Conservation (phyloP, 345 rosid species). For the Lepidium sativum region DNA sequence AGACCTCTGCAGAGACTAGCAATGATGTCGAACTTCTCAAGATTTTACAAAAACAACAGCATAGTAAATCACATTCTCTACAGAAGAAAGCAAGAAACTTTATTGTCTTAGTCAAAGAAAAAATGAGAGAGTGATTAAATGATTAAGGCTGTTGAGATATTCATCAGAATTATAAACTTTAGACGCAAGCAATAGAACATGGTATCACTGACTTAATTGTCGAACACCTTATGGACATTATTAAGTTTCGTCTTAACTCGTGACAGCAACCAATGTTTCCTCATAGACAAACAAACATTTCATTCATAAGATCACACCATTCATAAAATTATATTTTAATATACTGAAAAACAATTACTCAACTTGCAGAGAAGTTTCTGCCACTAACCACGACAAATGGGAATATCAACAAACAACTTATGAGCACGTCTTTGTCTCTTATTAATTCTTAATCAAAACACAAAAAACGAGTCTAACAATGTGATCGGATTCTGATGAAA, state of each 20-base stretch:
- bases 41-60: background rate
- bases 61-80: background rate
- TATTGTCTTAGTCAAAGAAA: background rate
- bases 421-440: constrained; percentile 17
- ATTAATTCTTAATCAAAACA: background rate
- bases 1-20: background rate
- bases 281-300: constrained; percentile 24
- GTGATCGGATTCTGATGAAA: background rate
- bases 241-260: background rate
- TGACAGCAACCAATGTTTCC: constrained; percentile 29
- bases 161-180: background rate
- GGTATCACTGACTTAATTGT: constrained; percentile 8
- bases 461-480: background rate
- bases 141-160: background rate
- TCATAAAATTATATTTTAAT: background rate
- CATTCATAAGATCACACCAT: constrained; percentile 7
- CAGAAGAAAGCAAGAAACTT: background rate
- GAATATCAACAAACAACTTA: constrained; percentile 1
- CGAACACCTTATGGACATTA: constrained; percentile 10
- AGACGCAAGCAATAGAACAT: constrained; percentile 22
- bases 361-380: background rate
- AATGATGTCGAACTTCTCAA: background rate
- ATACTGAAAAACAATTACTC: background rate
- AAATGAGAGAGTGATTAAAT: background rate
- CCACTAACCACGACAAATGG: constrained; percentile 10